Evolutionary conservation across 2,329 filamentous ascomycete species (phyloP).

Genomic region (Fusarium sp.): DNA sequence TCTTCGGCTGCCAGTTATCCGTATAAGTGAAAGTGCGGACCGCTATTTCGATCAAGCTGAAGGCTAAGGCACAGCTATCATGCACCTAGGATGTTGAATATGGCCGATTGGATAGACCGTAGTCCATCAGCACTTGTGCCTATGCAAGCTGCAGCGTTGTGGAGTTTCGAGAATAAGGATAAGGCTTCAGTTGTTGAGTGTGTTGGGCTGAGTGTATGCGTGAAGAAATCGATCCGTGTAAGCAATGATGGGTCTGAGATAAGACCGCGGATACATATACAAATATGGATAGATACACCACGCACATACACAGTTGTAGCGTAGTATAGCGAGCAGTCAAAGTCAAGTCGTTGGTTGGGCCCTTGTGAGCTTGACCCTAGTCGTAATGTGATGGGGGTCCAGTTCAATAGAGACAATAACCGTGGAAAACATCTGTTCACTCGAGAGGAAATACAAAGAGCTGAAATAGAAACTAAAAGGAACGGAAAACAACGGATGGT

Average conservation of each 20-base stretch:
- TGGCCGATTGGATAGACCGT: constrained; percentile 20
- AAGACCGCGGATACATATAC: background rate
- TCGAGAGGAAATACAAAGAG: background rate
- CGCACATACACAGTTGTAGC: background rate
- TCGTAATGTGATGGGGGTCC: background rate
- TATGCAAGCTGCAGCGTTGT: constrained; percentile 21
- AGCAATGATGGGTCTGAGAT: constrained; percentile 1
- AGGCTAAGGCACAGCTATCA: constrained; percentile 9
- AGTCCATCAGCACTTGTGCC: constrained; percentile 17
- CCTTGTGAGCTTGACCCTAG: constrained; percentile 2
- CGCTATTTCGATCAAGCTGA: constrained; percentile 16
- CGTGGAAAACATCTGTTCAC: constrained; percentile 1
- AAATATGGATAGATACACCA: background rate
- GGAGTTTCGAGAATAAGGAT: constrained; percentile 14
- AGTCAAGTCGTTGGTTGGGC: background rate
- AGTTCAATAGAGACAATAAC: background rate
- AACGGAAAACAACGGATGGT: constrained; percentile 11
- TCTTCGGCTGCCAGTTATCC: background rate
- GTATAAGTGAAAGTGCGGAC: constrained; percentile 33
- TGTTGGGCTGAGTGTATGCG: background rate
- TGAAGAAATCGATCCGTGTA: constrained; percentile 2
- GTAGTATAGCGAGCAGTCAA: background rate
- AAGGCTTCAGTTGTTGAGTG: constrained; percentile 2
- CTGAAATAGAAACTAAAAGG: constrained; percentile 18
- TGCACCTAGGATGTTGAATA: constrained; percentile 13